Base-by-base conservation (phyloP, 352 stramenopile species). In the Globisporangium emineosum region DNA sequence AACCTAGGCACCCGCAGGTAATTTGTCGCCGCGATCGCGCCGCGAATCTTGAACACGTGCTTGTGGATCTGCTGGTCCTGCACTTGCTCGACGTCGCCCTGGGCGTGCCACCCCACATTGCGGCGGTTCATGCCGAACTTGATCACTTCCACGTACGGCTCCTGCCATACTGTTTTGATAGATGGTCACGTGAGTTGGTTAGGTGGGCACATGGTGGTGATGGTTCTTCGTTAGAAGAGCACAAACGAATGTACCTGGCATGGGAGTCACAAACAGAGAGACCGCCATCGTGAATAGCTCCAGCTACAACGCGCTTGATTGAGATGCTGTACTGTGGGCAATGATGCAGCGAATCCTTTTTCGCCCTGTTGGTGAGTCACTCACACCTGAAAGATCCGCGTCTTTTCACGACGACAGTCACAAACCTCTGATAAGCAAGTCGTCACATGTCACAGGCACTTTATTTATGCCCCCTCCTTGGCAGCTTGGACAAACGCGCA, bases 141-240 rank as follows among this genome's bases (percentile, higher is more conserved):
- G 69, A 96, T 79, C 33, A 94, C 84, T 60, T 96, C 85, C n/a
- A 94, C 86, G 47, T 85, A 94, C 50, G 88, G 88, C 58, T 90
- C 78, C 70, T 94, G 88, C 88, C 88, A 94, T 8, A 93, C 83
- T 94, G 23, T 15, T 45, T 45, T 45, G 17, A 62, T 13, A 30
- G 7, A 19, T 15, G 35, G 25, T 7, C 15, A 37, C 21, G 50
- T 12, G 33, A 56, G 15, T 32, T 25, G 15, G 8, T 56, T 29
- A 12, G 50, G 5, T 56, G 17, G 8, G 10, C 12, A 35, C 5
- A 12, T 5, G 25, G 9, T 17, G 50, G n/a, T 13, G 1, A 42
- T 64, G 23, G 21, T 5, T 23, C 1, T 56, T 45, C 21, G 7
- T 5, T 33, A 64, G 29, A 30, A 33, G 15, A 32, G 6, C n/a